Evolutionary conservation across 495 filamentous ascomycete genomes (phyloP), one percentile per base, ranked within the genome.

Genomic region (Platismatia glauca): DNA sequence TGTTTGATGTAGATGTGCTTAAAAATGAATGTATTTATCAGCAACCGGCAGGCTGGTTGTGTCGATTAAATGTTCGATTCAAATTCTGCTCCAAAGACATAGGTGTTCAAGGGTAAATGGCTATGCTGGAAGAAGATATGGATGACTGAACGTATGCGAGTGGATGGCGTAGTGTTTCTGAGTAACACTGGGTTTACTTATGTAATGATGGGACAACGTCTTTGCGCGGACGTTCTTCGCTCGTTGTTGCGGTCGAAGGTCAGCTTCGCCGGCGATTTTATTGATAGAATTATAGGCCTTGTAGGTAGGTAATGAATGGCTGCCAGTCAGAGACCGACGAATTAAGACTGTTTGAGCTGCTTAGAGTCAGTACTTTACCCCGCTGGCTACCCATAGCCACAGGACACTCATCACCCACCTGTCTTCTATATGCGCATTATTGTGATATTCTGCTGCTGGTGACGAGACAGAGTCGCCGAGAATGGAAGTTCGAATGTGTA

Each of bases 151-250:
- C 16, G 39, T 44, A 41, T 48, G 44, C 55, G 22, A 35, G 33
- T 59, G 34, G 59, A 61, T 41, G 52, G 41, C 27, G 31, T 38
- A 44, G 43, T 13, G 29, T 48, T 48, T 52, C 55, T 61, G 37
- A 62, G 56, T 58, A 55, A 64, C 15, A 46, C 39, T 58, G 39
- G 16, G 65, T 56, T 55, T 46, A 13, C 22, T 55, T 18, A 34
- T 48, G 53, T 37, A 66, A 57, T 48, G 61, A 57, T 52, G 37
- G 50, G 57, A 39, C 18, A 33, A 60, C 61, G 68, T 67, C 66
- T 66, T 39, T 62, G 68, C 57, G 68, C 66, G 68, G 68, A 68
- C 62, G 63, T 52, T 24, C 18, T 9, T 63, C 63, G 68, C 68
- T 67, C 29, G 55, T 57, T 68, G 63, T 60, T 68, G 66, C 57